These are phyloP conservation scores for Protomyces lactucae-debilis DNA, from an alignment of 1,139 yeast species.

Conservation along the genomic window DNA sequence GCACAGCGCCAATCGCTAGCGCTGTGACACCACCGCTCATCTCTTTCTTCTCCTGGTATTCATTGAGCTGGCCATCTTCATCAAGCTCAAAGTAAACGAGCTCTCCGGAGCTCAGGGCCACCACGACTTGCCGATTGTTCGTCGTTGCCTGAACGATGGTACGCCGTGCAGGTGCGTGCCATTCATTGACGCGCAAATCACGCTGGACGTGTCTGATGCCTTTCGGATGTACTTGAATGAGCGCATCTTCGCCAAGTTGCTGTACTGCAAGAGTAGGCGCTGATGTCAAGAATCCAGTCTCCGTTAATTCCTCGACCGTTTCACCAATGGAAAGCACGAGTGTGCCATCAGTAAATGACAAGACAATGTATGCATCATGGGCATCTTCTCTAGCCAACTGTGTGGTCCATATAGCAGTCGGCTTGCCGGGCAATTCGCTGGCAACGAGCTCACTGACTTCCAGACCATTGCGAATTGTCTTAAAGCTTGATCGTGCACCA, in stretches of 20 bases:
- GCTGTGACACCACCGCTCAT: constrained; percentile 52
- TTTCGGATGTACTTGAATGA: constrained; percentile 66
- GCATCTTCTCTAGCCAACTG: constrained; percentile 46
- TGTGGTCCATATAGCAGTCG: constrained; percentile 60
- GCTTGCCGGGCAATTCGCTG: constrained; percentile 64
- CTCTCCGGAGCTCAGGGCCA: constrained; percentile 69
- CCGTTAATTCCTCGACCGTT: constrained; percentile 68
- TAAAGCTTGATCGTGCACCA: constrained; percentile 47
- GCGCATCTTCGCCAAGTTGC: constrained; percentile 59
- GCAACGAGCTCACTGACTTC: constrained; percentile 60
- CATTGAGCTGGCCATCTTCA: constrained; percentile 59
- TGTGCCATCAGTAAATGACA: constrained; percentile 65
- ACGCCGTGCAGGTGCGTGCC: constrained; percentile 84
- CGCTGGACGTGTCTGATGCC: constrained; percentile 65
- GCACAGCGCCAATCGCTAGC: constrained; percentile 54
- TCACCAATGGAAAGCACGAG: constrained; percentile 73
- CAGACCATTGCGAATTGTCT: constrained; percentile 56
- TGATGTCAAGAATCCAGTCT: constrained; percentile 54
- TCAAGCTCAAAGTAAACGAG: constrained; percentile 80
- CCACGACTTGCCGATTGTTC: constrained; percentile 61
- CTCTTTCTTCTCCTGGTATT: constrained; percentile 60
- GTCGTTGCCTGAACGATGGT: constrained; percentile 56
- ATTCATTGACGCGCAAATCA: constrained; percentile 48
- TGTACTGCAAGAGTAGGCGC: constrained; percentile 65
- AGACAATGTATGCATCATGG: constrained; percentile 60